Evolutionary conservation across 1,139 yeast genomes (phyloP).

Genomic region (Spencermartinsiella ligniputridi): DNA sequence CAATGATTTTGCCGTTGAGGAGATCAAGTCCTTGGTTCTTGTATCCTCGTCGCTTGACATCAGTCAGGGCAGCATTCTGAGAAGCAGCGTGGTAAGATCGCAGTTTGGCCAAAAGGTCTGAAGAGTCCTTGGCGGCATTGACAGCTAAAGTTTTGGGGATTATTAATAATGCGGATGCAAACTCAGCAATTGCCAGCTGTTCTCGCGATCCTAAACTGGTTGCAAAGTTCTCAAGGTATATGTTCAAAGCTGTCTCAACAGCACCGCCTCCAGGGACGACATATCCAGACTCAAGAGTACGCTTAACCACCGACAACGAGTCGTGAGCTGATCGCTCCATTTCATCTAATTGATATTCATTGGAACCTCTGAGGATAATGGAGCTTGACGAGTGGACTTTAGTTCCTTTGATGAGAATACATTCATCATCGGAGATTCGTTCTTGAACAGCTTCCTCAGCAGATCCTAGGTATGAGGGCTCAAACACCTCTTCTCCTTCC

Average conservation of each 20-base stretch:
- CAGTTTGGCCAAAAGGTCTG: constrained; percentile 89
- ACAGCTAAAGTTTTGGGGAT: constrained; percentile 97
- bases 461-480: constrained; percentile 74
- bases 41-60: constrained; percentile 76
- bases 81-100: constrained; percentile 97
- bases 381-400: constrained; percentile 91
- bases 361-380: constrained; percentile 90
- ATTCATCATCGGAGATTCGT: constrained; percentile 92
- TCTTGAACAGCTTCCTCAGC: constrained; percentile 94
- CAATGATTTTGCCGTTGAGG: constrained; percentile 85
- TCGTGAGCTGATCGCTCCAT: constrained; percentile 98
- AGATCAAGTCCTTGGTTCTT: constrained; percentile 90
- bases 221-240: constrained; percentile 93
- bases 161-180: constrained; percentile 81
- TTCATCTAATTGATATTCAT: constrained; percentile 94
- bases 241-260: constrained; percentile 92
- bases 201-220: constrained; percentile 97
- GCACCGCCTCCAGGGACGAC: constrained; percentile 99
- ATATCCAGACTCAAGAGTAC: constrained; percentile 89
- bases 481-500: constrained; percentile 98
- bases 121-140: constrained; percentile 96
- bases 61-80: constrained; percentile 79
- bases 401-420: constrained; percentile 91
- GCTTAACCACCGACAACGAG: constrained; percentile 88
- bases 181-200: constrained; percentile 96